These are phyloP conservation scores for Ustulina deusta DNA, from an alignment of 2,329 filamentous ascomycete species.

Conservation along the genomic window DNA sequence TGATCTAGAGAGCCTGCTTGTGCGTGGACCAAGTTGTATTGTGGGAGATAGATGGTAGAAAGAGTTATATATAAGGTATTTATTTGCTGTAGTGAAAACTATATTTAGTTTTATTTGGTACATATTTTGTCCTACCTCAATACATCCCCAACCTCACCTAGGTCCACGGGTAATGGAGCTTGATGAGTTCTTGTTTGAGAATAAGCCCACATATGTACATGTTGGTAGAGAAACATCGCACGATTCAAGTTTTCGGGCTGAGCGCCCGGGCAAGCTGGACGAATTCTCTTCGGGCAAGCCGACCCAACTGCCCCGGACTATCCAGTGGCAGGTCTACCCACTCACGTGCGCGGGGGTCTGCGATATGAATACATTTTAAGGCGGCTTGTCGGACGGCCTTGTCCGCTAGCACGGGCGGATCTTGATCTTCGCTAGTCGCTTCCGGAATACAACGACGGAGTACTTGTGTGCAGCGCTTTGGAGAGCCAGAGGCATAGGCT, in stretches of 20 bases:
- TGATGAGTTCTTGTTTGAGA: no score
- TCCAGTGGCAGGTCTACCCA: conserved; percentile 46
- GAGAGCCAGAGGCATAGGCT: conserved; percentile 60
- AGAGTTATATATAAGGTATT: not conserved
- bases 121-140: not conserved
- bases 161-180: no score
- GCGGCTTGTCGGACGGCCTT: conserved; percentile 61
- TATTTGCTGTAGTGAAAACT: not conserved
- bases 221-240: not conserved
- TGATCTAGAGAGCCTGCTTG: no score
- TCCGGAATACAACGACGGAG: conserved; percentile 68
- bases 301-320: conserved; percentile 11
- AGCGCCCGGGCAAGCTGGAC: conserved; percentile 42
- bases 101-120: not conserved
- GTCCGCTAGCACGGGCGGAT: conserved; percentile 60
- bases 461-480: conserved; percentile 59
- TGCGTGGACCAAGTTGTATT: no score
- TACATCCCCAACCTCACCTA: not conserved
- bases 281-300: conserved; percentile 48
- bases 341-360: conserved; percentile 62
- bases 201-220: no score
- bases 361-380: conserved; percentile 66
- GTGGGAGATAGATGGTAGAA: not conserved
- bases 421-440: conserved; percentile 69
- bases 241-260: conserved; percentile 10